These are phyloP conservation scores for Arthonia radiata DNA, from an alignment of 495 filamentous ascomycete species.

Conservation along the genomic window DNA sequence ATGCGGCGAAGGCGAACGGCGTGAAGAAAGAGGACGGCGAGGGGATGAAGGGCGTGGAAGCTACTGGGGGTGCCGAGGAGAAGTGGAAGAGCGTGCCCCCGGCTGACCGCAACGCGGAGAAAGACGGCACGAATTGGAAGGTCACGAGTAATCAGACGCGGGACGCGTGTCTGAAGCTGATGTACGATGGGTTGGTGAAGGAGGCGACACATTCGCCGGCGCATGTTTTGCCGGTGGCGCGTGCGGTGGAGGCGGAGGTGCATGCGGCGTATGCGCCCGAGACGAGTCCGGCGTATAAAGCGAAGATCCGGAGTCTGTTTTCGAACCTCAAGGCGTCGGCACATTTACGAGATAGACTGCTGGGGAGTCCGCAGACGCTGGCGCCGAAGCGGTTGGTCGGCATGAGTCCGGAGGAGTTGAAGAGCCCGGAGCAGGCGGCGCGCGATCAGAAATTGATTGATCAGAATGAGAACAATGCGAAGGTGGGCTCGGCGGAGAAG, in stretches of 20 bases:
- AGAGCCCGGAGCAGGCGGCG: constrained; percentile 41
- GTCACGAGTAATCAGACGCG: constrained; percentile 46
- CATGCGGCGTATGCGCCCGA: constrained; percentile 47
- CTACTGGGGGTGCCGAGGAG: constrained; percentile 14
- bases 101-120: constrained; percentile 53
- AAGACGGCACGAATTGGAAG: constrained; percentile 46
- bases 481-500: constrained; percentile 73
- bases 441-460: constrained; percentile 45
- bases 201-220: no score
- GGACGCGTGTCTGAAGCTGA: constrained; percentile 63
- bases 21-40: constrained; percentile 17
- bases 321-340: constrained; percentile 82
- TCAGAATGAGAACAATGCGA: constrained; percentile 87
- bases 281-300: constrained; percentile 43
- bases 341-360: constrained; percentile 58
- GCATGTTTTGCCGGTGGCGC: no score
- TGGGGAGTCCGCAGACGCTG: constrained; percentile 43
- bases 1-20: constrained; percentile 14
- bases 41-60: constrained; percentile 20
- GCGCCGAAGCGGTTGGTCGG: constrained; percentile 48
- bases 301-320: constrained; percentile 73
- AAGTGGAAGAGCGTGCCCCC: constrained; percentile 44
- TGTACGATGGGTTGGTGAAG: constrained; percentile 65
- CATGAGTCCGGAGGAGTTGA: constrained; percentile 53
- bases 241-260: no score